These are phyloP conservation scores for Calycina herbarum DNA, from an alignment of 2,329 filamentous ascomycete species.

Conservation along the genomic window DNA sequence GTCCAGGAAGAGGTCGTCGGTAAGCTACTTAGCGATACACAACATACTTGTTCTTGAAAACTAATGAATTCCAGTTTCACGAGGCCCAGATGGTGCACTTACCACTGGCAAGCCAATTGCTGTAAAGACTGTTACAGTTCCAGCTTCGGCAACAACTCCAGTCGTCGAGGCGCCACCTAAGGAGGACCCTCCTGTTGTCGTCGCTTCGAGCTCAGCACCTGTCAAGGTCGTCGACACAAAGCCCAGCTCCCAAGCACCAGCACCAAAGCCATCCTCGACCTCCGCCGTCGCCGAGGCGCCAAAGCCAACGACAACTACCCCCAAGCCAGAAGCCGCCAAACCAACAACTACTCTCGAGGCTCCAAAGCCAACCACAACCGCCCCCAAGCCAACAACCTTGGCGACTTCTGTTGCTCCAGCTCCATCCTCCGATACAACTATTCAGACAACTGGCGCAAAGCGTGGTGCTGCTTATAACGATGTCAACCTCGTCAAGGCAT, in stretches of 20 bases:
- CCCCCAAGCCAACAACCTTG: background rate
- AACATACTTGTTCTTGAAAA: background rate
- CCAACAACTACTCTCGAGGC: background rate
- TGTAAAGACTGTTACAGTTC: conserved; percentile 25
- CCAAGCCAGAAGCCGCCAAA: background rate
- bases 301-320: background rate
- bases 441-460: conserved; percentile 43
- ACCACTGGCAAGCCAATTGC: conserved; percentile 24
- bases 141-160: conserved; percentile 11
- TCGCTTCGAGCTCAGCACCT: background rate
- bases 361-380: conserved; percentile 3
- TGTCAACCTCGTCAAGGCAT: conserved; percentile 50
- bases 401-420: conserved; percentile 3
- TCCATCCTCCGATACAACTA: background rate
- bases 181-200: background rate
- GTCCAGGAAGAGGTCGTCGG: conserved; percentile 20
- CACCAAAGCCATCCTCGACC: background rate
- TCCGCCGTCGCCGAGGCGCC: background rate
- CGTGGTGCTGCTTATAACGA: conserved; percentile 71
- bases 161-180: too few relatives aligned
- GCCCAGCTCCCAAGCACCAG: background rate
- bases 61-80: conserved; percentile 22
- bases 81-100: conserved; percentile 26
- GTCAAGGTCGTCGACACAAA: background rate
- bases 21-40: background rate